A percentile compares a stretch with the other conserved stretches of the same genome.
Conservation (phyloP, 495 filamentous ascomycete species). For the Tuber aestivum region DNA sequence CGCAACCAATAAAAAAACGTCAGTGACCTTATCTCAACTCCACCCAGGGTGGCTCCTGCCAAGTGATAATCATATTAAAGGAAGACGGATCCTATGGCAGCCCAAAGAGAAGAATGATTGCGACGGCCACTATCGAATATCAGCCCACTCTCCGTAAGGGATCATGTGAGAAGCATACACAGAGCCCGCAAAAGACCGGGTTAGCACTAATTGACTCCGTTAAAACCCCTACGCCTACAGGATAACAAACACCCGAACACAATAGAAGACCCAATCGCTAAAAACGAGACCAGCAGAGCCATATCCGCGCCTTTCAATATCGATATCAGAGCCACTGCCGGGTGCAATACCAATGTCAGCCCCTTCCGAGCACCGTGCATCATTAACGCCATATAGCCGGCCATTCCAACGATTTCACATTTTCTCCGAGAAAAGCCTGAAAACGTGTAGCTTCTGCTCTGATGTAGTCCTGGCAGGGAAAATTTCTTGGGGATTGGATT, state of each 20-base stretch:
- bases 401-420: constrained; percentile 48
- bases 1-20: constrained; percentile 63
- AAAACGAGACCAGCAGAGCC: constrained; percentile 62
- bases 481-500: constrained; percentile 55
- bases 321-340: constrained; percentile 54
- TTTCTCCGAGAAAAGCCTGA: constrained; percentile 58
- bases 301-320: constrained; percentile 69
- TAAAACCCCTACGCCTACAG: constrained; percentile 14
- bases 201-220: constrained; percentile 7
- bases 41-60: neutral
- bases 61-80: constrained; percentile 65
- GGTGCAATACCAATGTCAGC: constrained; percentile 54
- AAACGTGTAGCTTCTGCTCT: constrained; percentile 70
- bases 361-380: constrained; percentile 52
- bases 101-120: constrained; percentile 62
- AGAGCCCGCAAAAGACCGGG: constrained; percentile 60
- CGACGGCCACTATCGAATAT: constrained; percentile 51
- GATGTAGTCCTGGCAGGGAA: constrained; percentile 67
- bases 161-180: neutral
- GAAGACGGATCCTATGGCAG: constrained; percentile 61
- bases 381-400: constrained; percentile 59
- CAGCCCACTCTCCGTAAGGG: neutral
- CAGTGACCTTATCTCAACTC: neutral
- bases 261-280: constrained; percentile 61
- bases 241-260: constrained; percentile 55